phyloP scores from a whole-genome alignment of 257 asterid genomes.

The Plantago elongata region DNA sequence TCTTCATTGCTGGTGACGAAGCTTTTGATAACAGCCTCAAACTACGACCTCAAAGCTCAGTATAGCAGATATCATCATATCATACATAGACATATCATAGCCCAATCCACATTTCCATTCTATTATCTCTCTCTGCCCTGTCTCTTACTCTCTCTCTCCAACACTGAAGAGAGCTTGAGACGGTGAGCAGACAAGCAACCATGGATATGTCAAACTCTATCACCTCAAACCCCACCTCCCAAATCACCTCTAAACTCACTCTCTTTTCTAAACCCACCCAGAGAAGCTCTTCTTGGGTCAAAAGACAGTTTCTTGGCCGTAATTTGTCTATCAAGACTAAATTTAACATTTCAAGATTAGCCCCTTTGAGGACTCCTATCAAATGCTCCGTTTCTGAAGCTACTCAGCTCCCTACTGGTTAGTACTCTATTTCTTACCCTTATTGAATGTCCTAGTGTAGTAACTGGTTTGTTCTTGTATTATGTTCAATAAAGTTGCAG shows the following conservation, averaged over 20 bases:
- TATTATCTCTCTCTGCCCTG: conserved; percentile 21
- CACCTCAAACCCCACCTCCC: conserved; percentile 35
- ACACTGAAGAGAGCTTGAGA: conserved; percentile 10
- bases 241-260: conserved; percentile 25
- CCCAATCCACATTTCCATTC: conserved; percentile 35
- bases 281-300: conserved; percentile 37
- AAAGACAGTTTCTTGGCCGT: conserved; percentile 44
- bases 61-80: too few relatives aligned
- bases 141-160: conserved; percentile 3
- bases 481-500: background rate
- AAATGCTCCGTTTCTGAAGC: conserved; percentile 74
- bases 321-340: conserved; percentile 32
- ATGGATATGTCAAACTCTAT: conserved; percentile 83
- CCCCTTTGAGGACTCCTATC: conserved; percentile 38
- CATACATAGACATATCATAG: conserved; percentile 2
- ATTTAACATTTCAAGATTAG: conserved; percentile 23
- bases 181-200: conserved; percentile 25
- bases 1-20: conserved; percentile 30
- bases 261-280: conserved; percentile 19
- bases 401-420: conserved; percentile 53
- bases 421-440: background rate
- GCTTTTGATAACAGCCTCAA: conserved; percentile 46
- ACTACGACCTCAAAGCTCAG: conserved; percentile 29
- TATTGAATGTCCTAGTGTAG: too few relatives aligned
- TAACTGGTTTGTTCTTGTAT: background rate